Conservation (phyloP, 495 filamentous ascomycete genomes). For the Talaromyces proteolyticus region DNA sequence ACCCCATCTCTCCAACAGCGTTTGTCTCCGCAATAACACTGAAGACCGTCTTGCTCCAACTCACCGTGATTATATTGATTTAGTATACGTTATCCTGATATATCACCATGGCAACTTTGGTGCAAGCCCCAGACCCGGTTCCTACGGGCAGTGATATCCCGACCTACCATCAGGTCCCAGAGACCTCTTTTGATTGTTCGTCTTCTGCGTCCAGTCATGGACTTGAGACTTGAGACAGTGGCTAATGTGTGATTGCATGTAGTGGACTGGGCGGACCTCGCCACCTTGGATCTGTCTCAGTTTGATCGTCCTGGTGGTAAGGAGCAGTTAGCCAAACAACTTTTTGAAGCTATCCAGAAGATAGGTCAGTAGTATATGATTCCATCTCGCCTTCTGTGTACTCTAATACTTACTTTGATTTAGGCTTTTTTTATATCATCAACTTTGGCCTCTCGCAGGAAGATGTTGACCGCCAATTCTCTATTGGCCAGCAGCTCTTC, state of each 20-base stretch:
- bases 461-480: slow-evolving; percentile 50
- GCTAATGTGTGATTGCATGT: neutral
- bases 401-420: neutral
- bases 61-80: neutral
- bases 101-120: neutral
- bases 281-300: slow-evolving; percentile 43
- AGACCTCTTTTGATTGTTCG: slow-evolving; percentile 32
- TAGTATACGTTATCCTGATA: neutral
- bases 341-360: slow-evolving; percentile 36
- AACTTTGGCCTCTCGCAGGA: slow-evolving; percentile 50
- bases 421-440: slow-evolving; percentile 47
- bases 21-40: too few species aligned
- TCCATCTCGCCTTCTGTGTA: neutral
- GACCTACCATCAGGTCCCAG: slow-evolving; percentile 26
- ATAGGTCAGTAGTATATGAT: slow-evolving; percentile 16
- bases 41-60: neutral
- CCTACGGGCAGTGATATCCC: slow-evolving; percentile 15
- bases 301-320: slow-evolving; percentile 45
- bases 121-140: slow-evolving; percentile 8
- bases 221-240: neutral
- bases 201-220: neutral
- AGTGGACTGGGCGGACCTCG: slow-evolving; percentile 44
- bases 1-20: neutral
- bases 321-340: slow-evolving; percentile 39
- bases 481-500: slow-evolving; percentile 48